phyloP scores from a whole-genome alignment of 2,329 filamentous ascomycete species.

The Lachnellula occidentalis region DNA sequence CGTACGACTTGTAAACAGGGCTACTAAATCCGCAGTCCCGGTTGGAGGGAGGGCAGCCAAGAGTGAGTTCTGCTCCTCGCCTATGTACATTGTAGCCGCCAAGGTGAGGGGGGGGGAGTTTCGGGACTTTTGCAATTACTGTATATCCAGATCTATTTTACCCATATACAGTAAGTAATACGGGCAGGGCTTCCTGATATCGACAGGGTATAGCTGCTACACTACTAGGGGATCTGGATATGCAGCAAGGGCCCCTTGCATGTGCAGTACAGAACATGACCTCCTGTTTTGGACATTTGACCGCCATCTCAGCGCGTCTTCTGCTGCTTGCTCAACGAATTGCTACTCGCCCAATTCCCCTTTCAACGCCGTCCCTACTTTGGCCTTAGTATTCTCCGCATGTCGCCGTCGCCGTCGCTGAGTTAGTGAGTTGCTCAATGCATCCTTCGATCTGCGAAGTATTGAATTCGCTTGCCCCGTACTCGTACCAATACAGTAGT shows the following conservation, averaged over 20 bases:
- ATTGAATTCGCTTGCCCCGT: background rate
- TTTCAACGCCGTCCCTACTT: background rate
- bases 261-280: background rate
- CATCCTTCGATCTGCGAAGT: background rate
- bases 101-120: no score
- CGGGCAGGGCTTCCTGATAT: background rate
- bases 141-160: no score
- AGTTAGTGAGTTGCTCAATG: background rate
- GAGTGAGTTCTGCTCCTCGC: no score
- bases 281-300: slow-evolving; percentile 3
- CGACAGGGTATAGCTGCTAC: background rate
- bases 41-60: no score
- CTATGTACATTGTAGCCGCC: no score
- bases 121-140: no score
- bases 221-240: background rate
- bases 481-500: background rate
- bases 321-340: background rate
- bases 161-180: no score
- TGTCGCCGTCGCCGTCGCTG: background rate
- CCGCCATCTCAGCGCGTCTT: slow-evolving; percentile 1
- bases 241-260: background rate
- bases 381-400: no score
- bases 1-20: no score
- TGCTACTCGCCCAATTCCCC: background rate
- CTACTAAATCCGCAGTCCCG: no score